Evolutionary conservation across 345 rosid genomes (phyloP), one percentile per base, ranked within the genome.

Genomic region (Rhizophora mangle): DNA sequence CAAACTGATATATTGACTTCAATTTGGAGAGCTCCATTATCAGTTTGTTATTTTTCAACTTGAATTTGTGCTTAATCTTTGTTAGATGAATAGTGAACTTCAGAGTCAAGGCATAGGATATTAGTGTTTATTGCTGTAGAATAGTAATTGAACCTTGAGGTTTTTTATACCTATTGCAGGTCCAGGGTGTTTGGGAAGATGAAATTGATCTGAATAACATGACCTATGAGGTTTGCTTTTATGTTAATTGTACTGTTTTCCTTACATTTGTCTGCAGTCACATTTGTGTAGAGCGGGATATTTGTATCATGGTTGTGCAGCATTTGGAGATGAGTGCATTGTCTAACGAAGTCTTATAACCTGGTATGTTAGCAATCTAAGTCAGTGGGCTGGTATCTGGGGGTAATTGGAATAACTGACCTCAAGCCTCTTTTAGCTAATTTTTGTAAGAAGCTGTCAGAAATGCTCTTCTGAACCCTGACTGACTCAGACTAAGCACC

Each of bases 141-240:
- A 56, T 52, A 13, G 36, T 58, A 64, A 57, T 32, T 65, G 21
- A 59, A 46, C 56, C 31, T 68, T 68, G 51, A 51, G 66, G 31
- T 37, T 60, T 49, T 19, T 18, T 63, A 34, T 31, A n/a, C 59
- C 82, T 68, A 6, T 64, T 69, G 72, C 86, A 89, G 91, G 87
- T 56, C 29, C 60, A 24, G 89, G 86, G 63, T 54, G 75, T 75
- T 71, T 89, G 87, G 91, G 89, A 86, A 76, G 94, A 83, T 63
- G 78, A 77, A 31, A 32, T 89, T 13, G 86, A 89, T 80, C 89
- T 81, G 9, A 89, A 89, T 76, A 79, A 69, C 82, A 89, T 86
- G 94, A 85, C 89, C 60, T 86, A 86, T 51, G 91, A 86, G 91
- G 91, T 88, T 81, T 69, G 85, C 63, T 70, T 70, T 69, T 53